Evolutionary conservation across 2,329 filamentous ascomycete species (phyloP).

Genomic region (Exophiala sideris): DNA sequence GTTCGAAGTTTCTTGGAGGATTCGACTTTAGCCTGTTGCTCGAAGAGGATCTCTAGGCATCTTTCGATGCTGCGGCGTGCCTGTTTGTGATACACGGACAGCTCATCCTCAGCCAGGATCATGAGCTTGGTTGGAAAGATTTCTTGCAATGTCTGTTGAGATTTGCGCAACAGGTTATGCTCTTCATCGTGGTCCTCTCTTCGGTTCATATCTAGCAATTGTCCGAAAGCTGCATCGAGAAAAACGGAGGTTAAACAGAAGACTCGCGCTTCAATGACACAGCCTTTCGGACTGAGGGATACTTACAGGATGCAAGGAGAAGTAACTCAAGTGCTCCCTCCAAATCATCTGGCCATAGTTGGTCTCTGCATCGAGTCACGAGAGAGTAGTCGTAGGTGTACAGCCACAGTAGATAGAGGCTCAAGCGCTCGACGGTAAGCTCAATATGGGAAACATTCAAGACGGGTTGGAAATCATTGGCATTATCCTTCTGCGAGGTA

Average conservation of each 20-base stretch:
- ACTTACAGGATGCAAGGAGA: background rate
- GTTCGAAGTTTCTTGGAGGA: background rate
- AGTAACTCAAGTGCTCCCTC: background rate
- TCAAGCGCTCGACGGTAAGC: background rate
- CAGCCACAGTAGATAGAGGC: constrained; percentile 1
- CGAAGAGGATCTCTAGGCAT: constrained; percentile 3
- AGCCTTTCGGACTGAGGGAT: no score
- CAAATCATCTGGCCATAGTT: background rate
- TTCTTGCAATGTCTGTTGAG: background rate
- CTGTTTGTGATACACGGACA: background rate
- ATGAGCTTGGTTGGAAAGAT: background rate
- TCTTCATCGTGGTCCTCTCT: background rate
- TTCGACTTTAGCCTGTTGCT: background rate
- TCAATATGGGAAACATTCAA: background rate
- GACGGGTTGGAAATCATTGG: no score
- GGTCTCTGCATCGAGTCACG: background rate
- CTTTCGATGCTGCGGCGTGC: background rate
- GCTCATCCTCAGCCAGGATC: background rate
- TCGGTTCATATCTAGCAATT: background rate
- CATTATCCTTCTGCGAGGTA: no score
- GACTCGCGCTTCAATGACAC: no score
- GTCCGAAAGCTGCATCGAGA: no score
- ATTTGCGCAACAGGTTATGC: background rate
- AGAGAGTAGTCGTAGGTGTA: background rate
- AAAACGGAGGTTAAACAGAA: no score